phyloP scores from a whole-genome alignment of 148 eudicot species.

The Amaranthus hypochondriacus region DNA sequence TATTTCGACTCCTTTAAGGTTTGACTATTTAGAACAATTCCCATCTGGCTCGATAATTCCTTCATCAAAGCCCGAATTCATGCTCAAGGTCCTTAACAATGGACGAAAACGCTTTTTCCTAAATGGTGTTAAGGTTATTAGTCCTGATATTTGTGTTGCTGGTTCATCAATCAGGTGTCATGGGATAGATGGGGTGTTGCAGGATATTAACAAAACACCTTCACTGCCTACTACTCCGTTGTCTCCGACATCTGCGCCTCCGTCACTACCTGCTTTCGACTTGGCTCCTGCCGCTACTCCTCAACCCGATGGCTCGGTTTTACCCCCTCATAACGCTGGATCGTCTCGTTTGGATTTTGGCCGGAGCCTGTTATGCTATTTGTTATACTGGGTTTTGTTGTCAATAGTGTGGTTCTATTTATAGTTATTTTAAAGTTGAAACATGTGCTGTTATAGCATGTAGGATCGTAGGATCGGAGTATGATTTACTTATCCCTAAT shows the following conservation, averaged over 20 bases:
- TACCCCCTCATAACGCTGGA: slow-evolving; percentile 14
- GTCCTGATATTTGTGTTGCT: slow-evolving; percentile 56
- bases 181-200: slow-evolving; percentile 61
- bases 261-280: background rate
- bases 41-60: slow-evolving; percentile 63
- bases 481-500: background rate
- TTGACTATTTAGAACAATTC: slow-evolving; percentile 44
- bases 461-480: background rate
- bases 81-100: slow-evolving; percentile 42
- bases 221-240: slow-evolving; percentile 14
- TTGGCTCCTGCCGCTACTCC: slow-evolving; percentile 29
- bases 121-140: slow-evolving; percentile 42
- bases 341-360: background rate
- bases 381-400: slow-evolving; percentile 9
- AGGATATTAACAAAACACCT: slow-evolving; percentile 10
- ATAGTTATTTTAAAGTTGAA: slow-evolving; percentile 1
- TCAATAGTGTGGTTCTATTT: slow-evolving; percentile 10
- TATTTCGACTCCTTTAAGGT: slow-evolving; percentile 57
- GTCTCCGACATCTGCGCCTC: slow-evolving; percentile 7
- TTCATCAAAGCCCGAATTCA: slow-evolving; percentile 32
- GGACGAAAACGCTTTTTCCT: slow-evolving; percentile 52
- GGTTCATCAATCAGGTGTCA: slow-evolving; percentile 58
- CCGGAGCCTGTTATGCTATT: background rate
- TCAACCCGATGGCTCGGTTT: slow-evolving; percentile 20
- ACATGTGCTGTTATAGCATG: background rate